Evolutionary conservation across 805 yeast species (phyloP), one percentile per base, ranked within the genome.

Genomic region (Suhomyces vadensis): DNA sequence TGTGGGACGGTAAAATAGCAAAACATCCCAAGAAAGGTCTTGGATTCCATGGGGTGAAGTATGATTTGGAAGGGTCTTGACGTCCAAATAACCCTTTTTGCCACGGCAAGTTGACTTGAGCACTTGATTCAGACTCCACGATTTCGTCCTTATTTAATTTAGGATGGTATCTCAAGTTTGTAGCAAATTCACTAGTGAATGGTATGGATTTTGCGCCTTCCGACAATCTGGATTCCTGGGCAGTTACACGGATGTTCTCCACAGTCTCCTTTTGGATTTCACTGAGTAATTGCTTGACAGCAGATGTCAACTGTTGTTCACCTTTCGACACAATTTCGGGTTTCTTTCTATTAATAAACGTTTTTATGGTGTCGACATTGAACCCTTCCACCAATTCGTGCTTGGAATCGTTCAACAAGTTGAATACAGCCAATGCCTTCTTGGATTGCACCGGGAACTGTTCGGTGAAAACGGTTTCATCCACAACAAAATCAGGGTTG

Each of bases 41-140:
- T 53, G 97, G 95, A 47, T 83, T 78, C 97, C 97, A 94, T 41
- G 99, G 99, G 2, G 98, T 89, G 74, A 92, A 94, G 68, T 85
- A 94, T 3, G 91, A 79, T 69, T 87, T 90, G 13, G 73, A 59
- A 11, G 90, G 84, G 42, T 87, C 85, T 53, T 80, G 66, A 57
- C 95, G 83, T 17, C 98, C 98, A 64, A 77, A 89, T 49, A 86
- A 74, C 40, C 75, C 73, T 45, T 74, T 75, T 67, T 89, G 95
- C 91, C 94, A 87, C 44, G 96, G 96, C 46, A 90, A 71, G 26
- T 71, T 56, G 40, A 88, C 76, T 23, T 64, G 61, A 5, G 80
- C 75, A 37, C 60, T 57, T 13, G 71, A 46, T 54, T 80, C 85
- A 48, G 79, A 73, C 57, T 80, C 85, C 23, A 60, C 40, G 6